Base-by-base conservation (phyloP, 805 yeast species). In the Lachancea cidri region DNA sequence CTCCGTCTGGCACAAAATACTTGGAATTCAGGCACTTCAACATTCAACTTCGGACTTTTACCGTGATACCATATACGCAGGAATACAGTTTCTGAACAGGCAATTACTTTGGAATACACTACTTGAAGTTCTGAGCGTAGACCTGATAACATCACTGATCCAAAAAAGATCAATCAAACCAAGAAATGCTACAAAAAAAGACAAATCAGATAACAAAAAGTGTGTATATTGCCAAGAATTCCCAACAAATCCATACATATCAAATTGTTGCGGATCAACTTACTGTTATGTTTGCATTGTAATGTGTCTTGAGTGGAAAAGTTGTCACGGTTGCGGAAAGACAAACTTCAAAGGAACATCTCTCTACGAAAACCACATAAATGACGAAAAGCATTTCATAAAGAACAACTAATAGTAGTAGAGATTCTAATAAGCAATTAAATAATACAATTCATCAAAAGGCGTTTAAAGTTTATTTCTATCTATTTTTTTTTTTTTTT, bases 61-160 rank as follows among this genome's bases (percentile, higher is more conserved):
- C 39, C 47, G 46, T 29, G 42, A 45, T 24, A 38, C 57, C 5
- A 45, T 55, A 5, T 40, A 41, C 20, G 48, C 57, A 1, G 50
- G 51, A 11, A 41, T 54, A 17, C 55, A 56, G 32, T 54, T 45
- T 36, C 60, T 54, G 24, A 58, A 58, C 42, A 41, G 60, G 30
- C 65, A 60, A 38, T 43, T 60, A 7, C 40, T 60, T 4, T 60
- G 62, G 62, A 57, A 56, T 36, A 52, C 62, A 1, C 45, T 57
- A 1, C 37, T 60, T 13, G 62, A 60, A 31, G 36, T 60, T 9
- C 46, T 60, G 17, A 55, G 50, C 31, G 41, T 38, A 18, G 34
- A 41, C 3, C 9, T 35, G 2, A 9, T 35, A 14, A 15, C 16
- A 29, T 29, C 39, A 15, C 5, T 9, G 4, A 2, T 33, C 6